phyloP scores from a whole-genome alignment of 169 alveolate genomes.

The Plasmodium vivax region DNA sequence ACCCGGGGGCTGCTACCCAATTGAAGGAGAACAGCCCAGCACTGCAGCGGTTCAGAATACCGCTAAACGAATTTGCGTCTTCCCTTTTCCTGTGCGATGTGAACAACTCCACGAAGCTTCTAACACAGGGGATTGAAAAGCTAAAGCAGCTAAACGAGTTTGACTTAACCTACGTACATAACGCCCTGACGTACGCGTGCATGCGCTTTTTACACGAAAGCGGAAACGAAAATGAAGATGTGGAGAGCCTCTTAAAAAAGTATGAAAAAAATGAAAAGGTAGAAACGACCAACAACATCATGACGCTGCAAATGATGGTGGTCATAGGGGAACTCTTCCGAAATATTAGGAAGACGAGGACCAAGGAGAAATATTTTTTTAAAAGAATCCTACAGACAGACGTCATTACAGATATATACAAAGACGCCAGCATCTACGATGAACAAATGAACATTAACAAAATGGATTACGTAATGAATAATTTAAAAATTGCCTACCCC shows the following conservation, averaged over 20 bases:
- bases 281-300: constrained; percentile 65
- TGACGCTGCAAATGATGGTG: constrained; percentile 74
- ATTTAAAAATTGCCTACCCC: constrained; percentile 52
- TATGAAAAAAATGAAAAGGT: constrained; percentile 72
- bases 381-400: constrained; percentile 61
- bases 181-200: constrained; percentile 43
- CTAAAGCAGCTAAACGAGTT: constrained; percentile 45
- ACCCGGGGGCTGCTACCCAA: background rate
- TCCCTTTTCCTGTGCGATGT: constrained; percentile 70
- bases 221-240: constrained; percentile 74
- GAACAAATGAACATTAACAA: constrained; percentile 53
- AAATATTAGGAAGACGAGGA: constrained; percentile 55
- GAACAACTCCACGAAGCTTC: constrained; percentile 37
- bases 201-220: constrained; percentile 48
- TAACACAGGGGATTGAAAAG: constrained; percentile 49
- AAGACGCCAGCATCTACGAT: constrained; percentile 44
- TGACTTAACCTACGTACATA: constrained; percentile 61
- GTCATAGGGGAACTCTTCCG: constrained; percentile 68
- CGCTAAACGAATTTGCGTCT: constrained; percentile 53
- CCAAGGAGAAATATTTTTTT: constrained; percentile 39
- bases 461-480: constrained; percentile 33
- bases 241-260: constrained; percentile 40
- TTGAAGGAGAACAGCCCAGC: constrained; percentile 2
- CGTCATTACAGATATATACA: constrained; percentile 39
- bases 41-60: constrained; percentile 52